A percentile compares a stretch with the other conserved stretches of the same genome.
phyloP scores from a whole-genome alignment of 257 asterid genomes.

The Verbena officinalis region DNA sequence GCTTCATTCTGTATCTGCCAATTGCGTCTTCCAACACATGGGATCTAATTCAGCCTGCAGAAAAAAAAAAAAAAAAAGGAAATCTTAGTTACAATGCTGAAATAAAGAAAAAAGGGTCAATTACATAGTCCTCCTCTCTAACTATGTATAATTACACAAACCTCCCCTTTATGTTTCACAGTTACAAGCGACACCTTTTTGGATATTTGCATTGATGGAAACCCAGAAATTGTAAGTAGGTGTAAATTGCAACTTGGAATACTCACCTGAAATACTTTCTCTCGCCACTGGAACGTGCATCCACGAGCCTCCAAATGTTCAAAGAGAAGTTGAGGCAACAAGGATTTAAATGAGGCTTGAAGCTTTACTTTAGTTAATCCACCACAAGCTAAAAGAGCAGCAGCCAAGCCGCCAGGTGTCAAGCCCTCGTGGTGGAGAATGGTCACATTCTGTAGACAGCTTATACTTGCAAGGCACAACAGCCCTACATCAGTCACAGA shows the following conservation, averaged over 20 bases:
- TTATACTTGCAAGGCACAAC: slow-evolving; percentile 67
- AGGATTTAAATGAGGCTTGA: slow-evolving; percentile 57
- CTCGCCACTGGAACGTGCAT: slow-evolving; percentile 76
- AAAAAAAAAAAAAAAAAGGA: slow-evolving; percentile 12
- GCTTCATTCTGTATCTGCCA: slow-evolving; percentile 41
- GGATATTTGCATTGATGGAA: no score
- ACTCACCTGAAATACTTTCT: slow-evolving; percentile 64
- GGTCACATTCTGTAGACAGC: slow-evolving; percentile 80
- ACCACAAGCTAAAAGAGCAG: slow-evolving; percentile 76
- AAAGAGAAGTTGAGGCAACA: slow-evolving; percentile 56
- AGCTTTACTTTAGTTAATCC: slow-evolving; percentile 88
- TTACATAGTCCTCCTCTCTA: background rate
- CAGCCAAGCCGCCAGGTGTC: slow-evolving; percentile 66
- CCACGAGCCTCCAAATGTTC: slow-evolving; percentile 83
- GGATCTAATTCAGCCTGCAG: slow-evolving; percentile 77
- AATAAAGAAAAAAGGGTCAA: background rate
- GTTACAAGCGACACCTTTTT: no score
- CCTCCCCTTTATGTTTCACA: no score
- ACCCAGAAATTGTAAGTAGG: no score
- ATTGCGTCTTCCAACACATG: slow-evolving; percentile 73
- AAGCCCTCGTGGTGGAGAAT: slow-evolving; percentile 62
- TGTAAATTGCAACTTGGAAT: background rate
- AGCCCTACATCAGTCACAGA: slow-evolving; percentile 83
- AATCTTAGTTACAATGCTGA: background rate
- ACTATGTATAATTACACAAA: no score